Base-by-base conservation (phyloP, 2,329 filamentous ascomycete species). In the Dactylellina leptospora region DNA sequence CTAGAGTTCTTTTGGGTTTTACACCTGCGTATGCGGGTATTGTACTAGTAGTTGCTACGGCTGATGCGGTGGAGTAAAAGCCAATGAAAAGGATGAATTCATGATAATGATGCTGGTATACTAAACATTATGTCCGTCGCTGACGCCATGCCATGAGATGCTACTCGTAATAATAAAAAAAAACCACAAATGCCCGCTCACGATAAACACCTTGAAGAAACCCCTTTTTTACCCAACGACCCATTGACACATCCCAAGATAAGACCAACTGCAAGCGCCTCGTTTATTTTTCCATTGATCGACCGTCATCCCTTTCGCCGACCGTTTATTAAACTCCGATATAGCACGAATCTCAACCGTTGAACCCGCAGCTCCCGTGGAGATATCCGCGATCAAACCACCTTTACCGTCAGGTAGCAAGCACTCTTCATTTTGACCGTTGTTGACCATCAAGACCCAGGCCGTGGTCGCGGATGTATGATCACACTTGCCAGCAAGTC, bases 341-440 rank as follows among this genome's bases (percentile, higher is more conserved):
- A 71, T 10, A 8, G 33, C 56, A 13, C 42, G 25, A 20, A 71
- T 23, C 11, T 64, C 44, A 3, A 64, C 16, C n/a, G 45, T 53
- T 16, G 59, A 53, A 6, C 59, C 45, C 3, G 30, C n/a, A 4
- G 28, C 51, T 2, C 59, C 59, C 3, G 68, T 63, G 4, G 59
- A 51, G 11, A 63, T 13, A 13, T 53, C 45, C 4, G 59, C 68
- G 33, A 64, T 28, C 11, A 64, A 40, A 4, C 68, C 68, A 5
- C 68, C 68, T 23, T 27, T 38, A 30, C 59, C 68, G 33, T 72
- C 68, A 1, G 59, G 38, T 22, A 22, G 47, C 60, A 72, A 59
- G 8, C 16, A 25, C 22, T 54, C 60, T 13, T 64, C 60, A 2
- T 53, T 22, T 18, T 48, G 13, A 2, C 60, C 68, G 22, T 42